Percentiles rank a stretch among this genome's conserved stretches.
Evolutionary conservation across 2,329 filamentous ascomycete species (phyloP).

Genomic region (Penicillium sp.): DNA sequence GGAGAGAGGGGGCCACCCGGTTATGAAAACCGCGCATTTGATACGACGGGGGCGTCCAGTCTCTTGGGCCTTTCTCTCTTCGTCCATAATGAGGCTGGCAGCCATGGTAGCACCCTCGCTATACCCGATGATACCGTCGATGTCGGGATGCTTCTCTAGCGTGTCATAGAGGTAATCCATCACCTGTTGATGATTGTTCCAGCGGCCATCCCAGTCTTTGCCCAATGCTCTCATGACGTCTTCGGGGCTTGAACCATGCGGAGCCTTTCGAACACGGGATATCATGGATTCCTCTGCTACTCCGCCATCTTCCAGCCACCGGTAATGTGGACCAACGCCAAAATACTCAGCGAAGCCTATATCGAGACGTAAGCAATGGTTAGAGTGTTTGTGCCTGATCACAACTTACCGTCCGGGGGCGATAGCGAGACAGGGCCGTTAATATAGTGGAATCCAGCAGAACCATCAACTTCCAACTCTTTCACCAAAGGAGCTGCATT

Average conservation of each 20-base stretch:
- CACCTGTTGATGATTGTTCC: conserved; percentile 17
- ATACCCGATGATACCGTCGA: conserved; percentile 61
- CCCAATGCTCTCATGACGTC: conserved; percentile 20
- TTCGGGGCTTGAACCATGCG: conserved; percentile 20
- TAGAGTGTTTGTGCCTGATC: not conserved
- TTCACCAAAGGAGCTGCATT: conserved; percentile 21
- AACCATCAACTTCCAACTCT: conserved; percentile 16
- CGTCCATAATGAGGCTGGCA: conserved; percentile 55
- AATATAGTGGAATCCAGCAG: conserved; percentile 25
- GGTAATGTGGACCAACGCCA: conserved; percentile 22
- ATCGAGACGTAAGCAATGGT: not conserved
- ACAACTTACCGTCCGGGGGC: conserved; percentile 17
- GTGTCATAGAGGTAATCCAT: conserved; percentile 44
- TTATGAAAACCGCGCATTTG: conserved; percentile 53
- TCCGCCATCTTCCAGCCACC: conserved; percentile 26
- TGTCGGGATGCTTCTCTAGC: conserved; percentile 42
- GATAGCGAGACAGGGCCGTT: conserved; percentile 20
- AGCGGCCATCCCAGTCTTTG: conserved; percentile 18
- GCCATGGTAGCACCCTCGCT: conserved; percentile 62
- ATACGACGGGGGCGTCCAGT: conserved; percentile 40
- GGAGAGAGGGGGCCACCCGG: conserved; percentile 47
- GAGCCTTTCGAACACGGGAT: conserved; percentile 23
- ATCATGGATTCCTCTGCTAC: conserved; percentile 25
- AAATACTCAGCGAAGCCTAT: conserved; percentile 25
- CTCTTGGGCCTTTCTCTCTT: conserved; percentile 43